Base-by-base conservation (phyloP, 176 grass and related monocot genomes). In the Olyra latifolia region DNA sequence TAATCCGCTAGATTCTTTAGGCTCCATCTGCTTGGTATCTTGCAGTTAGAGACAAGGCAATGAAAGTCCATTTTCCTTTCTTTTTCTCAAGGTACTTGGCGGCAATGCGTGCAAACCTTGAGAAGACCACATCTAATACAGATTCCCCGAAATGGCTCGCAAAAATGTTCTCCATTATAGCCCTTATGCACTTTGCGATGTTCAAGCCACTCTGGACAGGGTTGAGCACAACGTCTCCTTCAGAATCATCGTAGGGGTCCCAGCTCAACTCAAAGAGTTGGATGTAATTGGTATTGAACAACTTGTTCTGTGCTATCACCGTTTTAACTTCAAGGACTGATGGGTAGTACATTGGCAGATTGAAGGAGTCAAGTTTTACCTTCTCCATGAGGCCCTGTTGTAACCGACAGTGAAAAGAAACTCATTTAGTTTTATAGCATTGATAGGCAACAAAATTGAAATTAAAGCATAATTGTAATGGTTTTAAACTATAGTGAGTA, bases 191-290 rank as follows among this genome's bases (percentile, higher is more conserved):
- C 59, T 69, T 77, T 1, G 80, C 58, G 10, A 63, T 55, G 67
- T 84, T 83, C 23, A 14, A 5, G 0, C 71, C 88, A 3, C 79
- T 83, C 42, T 25, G 7, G 1, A 60, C 10, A 53, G 17, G 73
- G 25, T 85, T 24, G 4, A 12, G 5, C 32, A 66, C 40, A 19
- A 45, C 50, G 2, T 29, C 14, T 7, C 83, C 71, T 38, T 70
- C 27, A 0, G 63, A 72, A 20, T 82, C 89, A 56, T 85, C 85
- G 1, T 48, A 46, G 2, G 81, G 71, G 30, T 91, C 85, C 81
- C 76, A 82, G 1, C 78, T 85, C 5, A 5, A 14, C 27, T 85
- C 62, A 0, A 88, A 67, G 0, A 69, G 25, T 40, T 88, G 9
- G 0, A 74, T 16, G 22, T 55, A 6, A 17, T 64, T 60, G 2